Evolutionary conservation across 2,329 filamentous ascomycete genomes (phyloP).

Genomic region (Pseudogymnoascus sp.): DNA sequence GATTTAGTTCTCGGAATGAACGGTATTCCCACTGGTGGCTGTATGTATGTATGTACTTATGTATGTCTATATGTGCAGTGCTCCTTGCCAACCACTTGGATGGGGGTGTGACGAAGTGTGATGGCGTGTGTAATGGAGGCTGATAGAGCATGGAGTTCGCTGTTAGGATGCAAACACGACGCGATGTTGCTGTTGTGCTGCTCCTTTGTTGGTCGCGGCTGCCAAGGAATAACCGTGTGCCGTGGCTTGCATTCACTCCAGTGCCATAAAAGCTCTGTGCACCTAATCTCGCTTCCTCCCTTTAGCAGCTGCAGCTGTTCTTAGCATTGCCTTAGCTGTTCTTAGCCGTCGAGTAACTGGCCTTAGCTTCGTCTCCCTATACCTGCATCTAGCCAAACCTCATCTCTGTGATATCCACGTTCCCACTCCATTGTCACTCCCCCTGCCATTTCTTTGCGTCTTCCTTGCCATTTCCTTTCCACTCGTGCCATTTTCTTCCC

Average conservation of each 20-base stretch:
- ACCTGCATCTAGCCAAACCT: not conserved
- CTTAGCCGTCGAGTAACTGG: not conserved
- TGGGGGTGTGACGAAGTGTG: not conserved
- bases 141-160: not conserved
- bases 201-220: not conserved
- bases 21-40: not conserved
- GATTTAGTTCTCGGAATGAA: not conserved
- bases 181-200: not conserved
- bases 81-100: not conserved
- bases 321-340: not conserved
- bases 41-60: not conserved
- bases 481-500: not conserved
- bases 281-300: constrained; percentile 2
- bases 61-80: not conserved
- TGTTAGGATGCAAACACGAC: not conserved
- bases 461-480: not conserved
- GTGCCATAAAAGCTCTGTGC: not conserved
- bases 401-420: not conserved
- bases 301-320: not conserved
- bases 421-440: not conserved
- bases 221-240: not conserved
- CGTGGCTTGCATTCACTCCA: not conserved
- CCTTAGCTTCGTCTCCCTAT: not conserved
- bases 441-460: not conserved
- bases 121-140: not conserved